Conservation (phyloP, 129 eudicot genomes). For the Escallonia rubra region DNA sequence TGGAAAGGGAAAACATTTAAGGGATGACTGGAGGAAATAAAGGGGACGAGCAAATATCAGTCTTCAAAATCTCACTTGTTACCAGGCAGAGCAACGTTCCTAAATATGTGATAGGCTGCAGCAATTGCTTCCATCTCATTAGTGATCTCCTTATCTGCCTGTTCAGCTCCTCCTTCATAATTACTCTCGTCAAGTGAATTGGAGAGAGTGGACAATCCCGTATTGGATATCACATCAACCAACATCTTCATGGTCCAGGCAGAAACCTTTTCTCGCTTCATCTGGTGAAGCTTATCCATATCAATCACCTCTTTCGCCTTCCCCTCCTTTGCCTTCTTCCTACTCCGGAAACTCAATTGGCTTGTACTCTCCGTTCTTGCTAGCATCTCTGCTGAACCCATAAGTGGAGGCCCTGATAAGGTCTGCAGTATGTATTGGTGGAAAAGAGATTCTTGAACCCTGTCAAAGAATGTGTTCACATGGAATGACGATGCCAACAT, state of each 20-base stretch:
- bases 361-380: slow-evolving; percentile 41
- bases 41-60: neutral
- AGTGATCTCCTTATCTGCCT: slow-evolving; percentile 61
- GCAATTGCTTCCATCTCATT: slow-evolving; percentile 91
- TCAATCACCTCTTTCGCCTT: slow-evolving; percentile 67
- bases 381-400: slow-evolving; percentile 41
- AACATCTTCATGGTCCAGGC: slow-evolving; percentile 92
- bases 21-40: too few relatives aligned
- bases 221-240: slow-evolving; percentile 61
- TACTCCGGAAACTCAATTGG: slow-evolving; percentile 45
- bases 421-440: slow-evolving; percentile 70
- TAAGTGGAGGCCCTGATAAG: slow-evolving; percentile 70
- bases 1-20: neutral
- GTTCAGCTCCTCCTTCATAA: slow-evolving; percentile 48
- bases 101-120: slow-evolving; percentile 76
- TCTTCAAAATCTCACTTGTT: slow-evolving; percentile 33
- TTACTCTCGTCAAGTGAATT: slow-evolving; percentile 55
- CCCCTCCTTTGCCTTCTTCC: slow-evolving; percentile 29
- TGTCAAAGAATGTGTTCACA: slow-evolving; percentile 80
- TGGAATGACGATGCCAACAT: slow-evolving; percentile 80
- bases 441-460: slow-evolving; percentile 85
- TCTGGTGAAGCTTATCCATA: slow-evolving; percentile 64
- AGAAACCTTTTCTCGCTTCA: slow-evolving; percentile 85
- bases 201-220: slow-evolving; percentile 77
- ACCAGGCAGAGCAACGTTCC: slow-evolving; percentile 69